phyloP scores from a whole-genome alignment of 805 yeast species.

The Hanseniaspora occidentalis region DNA sequence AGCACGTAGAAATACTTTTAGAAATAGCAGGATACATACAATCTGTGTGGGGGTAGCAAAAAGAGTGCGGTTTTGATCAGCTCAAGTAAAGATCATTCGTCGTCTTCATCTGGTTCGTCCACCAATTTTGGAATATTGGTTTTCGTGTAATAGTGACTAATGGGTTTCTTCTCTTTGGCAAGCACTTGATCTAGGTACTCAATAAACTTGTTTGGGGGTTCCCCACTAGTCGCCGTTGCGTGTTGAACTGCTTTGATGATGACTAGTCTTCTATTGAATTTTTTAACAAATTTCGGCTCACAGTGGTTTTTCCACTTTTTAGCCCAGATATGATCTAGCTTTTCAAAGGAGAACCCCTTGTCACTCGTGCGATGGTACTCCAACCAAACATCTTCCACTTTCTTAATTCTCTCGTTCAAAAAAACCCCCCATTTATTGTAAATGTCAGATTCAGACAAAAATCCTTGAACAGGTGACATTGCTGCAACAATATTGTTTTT shows the following conservation, averaged over 20 bases:
- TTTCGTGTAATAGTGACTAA: constrained; percentile 8
- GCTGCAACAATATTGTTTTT: constrained; percentile 3
- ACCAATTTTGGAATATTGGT: constrained; percentile 7
- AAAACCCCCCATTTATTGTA: constrained; percentile 9
- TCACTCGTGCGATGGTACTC: constrained; percentile 9
- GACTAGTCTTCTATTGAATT: constrained; percentile 10
- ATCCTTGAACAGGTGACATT: constrained; percentile 1
- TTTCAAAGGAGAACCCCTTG: constrained; percentile 8
- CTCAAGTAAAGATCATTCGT: neutral
- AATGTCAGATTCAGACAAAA: constrained; percentile 8
- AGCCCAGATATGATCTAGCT: constrained; percentile 8
- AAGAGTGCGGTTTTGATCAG: too few species aligned
- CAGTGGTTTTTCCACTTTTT: constrained; percentile 10
- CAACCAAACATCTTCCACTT: constrained; percentile 9
- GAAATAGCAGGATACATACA: too few species aligned
- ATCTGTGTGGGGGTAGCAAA: too few species aligned
- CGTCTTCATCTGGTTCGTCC: neutral
- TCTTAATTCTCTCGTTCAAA: constrained; percentile 9
- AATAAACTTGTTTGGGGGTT: constrained; percentile 6
- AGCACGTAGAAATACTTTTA: too few species aligned
- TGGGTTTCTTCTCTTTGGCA: constrained; percentile 7
- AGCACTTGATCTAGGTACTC: constrained; percentile 6
- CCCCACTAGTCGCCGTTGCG: constrained; percentile 3
- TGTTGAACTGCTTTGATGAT: constrained; percentile 8
- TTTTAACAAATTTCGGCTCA: constrained; percentile 9